Percentiles rank a stretch among this genome's conserved stretches.
Evolutionary conservation across 2,329 filamentous ascomycete genomes (phyloP).

Genomic region (Neopestalotiopsis rosae): DNA sequence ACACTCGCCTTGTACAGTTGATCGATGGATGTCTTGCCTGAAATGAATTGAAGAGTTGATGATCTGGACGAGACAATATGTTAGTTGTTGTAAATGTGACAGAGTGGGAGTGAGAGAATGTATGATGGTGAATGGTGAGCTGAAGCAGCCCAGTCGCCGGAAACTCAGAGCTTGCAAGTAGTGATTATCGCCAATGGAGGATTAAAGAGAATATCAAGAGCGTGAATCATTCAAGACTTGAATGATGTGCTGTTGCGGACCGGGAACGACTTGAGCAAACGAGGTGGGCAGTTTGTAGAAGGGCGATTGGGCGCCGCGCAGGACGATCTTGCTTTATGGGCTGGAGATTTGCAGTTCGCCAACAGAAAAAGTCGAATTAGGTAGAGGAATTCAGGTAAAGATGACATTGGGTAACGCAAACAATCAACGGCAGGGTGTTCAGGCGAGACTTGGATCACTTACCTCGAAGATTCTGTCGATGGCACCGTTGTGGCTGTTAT

Average conservation of each 20-base stretch:
- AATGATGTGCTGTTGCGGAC: neutral
- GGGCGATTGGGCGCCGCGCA: neutral
- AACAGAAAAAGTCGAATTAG: neutral
- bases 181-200: no score
- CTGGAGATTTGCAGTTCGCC: neutral
- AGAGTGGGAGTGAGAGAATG: neutral
- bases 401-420: neutral
- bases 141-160: neutral
- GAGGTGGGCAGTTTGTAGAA: neutral
- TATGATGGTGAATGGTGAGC: neutral
- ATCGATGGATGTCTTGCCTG: slow-evolving; percentile 1
- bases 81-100: neutral
- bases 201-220: no score
- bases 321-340: neutral
- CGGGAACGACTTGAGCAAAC: neutral
- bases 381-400: neutral
- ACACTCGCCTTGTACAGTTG: slow-evolving; percentile 15
- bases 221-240: no score
- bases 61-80: neutral
- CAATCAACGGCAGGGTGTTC: neutral
- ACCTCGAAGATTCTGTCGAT: slow-evolving; percentile 33
- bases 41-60: neutral
- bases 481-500: slow-evolving; percentile 54
- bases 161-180: no score
- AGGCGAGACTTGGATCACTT: slow-evolving; percentile 3